Base-by-base conservation (phyloP, 768 basidiomycete species). In the Leccinum arenicola region DNA sequence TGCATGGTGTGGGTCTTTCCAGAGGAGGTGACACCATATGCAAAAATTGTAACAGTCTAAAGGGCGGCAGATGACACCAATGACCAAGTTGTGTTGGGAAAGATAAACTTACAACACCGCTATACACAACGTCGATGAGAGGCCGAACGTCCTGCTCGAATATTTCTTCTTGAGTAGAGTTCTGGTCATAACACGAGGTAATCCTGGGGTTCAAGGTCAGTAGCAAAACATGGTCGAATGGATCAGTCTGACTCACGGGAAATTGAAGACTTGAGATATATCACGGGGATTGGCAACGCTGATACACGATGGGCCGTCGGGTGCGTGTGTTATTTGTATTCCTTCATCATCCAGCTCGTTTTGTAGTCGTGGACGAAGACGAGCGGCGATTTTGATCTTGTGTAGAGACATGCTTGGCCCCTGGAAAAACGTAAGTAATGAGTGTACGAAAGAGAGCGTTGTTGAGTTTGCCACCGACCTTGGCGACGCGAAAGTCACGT, bases 1-100 rank as follows among this genome's bases (percentile, higher is more conserved):
- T 95, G 93, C 91, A 96, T 95, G 0, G 94, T 96, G 71, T 93
- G 85, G 0, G 93, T 95, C 77, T 94, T 95, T 17, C 93, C 93
- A 6, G 89, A 92, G 2, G 91, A 93, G 10, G 92, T 95, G 12
- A 94, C 92, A 7, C 93, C 93, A 73, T 95, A 95, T 1, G 91
- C 90, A 63, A 95, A 94, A 15, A 95, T 85, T 10, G 92, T 94
- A 4, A 92, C 86, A 0, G 88, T 93, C 89, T 92, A 19, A 51
- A 53, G 25, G 25, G 33, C 6, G 25, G 35, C 14, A 36, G 49
- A 31, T 11, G 27, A 51, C 19, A 14, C 8, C n/a, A 29, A 53
- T 25, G 27, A 52, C 12, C 29, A 23, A 19, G 23, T 14, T 15
- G 23, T 7, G 15, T 29, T 7, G 10, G 49, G 21, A 31, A 45